Evolutionary conservation across 805 yeast genomes (phyloP).

Genomic region (Wickerhamomyces chambardii): DNA sequence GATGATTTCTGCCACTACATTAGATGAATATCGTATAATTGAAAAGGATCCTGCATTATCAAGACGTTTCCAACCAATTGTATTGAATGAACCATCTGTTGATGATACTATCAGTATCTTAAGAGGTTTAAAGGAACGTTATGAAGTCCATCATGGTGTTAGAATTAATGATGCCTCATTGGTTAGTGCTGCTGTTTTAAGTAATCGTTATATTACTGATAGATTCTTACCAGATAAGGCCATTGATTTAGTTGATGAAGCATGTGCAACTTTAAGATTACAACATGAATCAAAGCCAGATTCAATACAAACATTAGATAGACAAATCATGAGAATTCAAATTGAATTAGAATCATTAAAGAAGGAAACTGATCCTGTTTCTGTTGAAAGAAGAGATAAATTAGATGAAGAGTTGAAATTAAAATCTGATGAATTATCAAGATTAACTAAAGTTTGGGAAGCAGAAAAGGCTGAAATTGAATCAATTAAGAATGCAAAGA

Average conservation of each 20-base stretch:
- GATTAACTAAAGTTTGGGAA: conserved; percentile 83
- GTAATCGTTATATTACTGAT: conserved; percentile 87
- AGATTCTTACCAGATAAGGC: conserved; percentile 94
- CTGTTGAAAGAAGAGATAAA: conserved; percentile 68
- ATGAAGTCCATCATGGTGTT: conserved; percentile 97
- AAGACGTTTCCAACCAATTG: conserved; percentile 85
- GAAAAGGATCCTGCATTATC: conserved; percentile 96
- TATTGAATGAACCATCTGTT: conserved; percentile 81
- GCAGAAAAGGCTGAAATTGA: conserved; percentile 72
- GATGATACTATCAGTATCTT: conserved; percentile 86
- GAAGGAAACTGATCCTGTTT: conserved; percentile 84
- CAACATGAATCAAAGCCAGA: conserved; percentile 98
- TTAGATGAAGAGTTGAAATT: conserved; percentile 57
- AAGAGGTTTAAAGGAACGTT: conserved; percentile 88
- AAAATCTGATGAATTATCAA: conserved; percentile 55
- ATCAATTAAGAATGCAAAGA: conserved; percentile 68
- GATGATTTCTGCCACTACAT: conserved; percentile 94
- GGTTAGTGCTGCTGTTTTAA: conserved; percentile 87
- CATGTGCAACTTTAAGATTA: conserved; percentile 87
- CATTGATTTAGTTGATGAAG: conserved; percentile 93
- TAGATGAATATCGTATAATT: conserved; percentile 89
- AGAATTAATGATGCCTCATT: conserved; percentile 87
- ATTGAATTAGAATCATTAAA: conserved; percentile 91
- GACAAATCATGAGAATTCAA: conserved; percentile 86
- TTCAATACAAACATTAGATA: conserved; percentile 80